phyloP scores from a whole-genome alignment of 176 grass and related monocot species.

The Avena sativa region DNA sequence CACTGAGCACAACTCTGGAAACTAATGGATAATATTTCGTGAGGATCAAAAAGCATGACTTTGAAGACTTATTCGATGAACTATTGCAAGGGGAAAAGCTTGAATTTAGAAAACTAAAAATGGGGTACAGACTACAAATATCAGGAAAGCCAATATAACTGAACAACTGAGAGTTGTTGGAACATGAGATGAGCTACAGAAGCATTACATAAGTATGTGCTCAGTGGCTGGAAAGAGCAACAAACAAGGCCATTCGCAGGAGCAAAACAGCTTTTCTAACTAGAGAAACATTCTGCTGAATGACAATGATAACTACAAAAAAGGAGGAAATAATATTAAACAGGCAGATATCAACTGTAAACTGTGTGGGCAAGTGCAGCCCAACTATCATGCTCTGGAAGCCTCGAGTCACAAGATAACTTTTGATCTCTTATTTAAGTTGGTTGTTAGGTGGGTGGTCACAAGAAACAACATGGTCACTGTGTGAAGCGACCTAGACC shows the following conservation, averaged over 20 bases:
- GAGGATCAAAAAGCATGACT: constrained; percentile 26
- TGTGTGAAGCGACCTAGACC: background rate
- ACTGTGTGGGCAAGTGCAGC: background rate
- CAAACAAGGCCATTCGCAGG: constrained; percentile 14
- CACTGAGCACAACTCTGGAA: background rate
- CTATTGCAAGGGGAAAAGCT: background rate
- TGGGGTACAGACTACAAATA: background rate
- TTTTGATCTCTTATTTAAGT: background rate
- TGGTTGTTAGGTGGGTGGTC: background rate
- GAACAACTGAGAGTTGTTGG: constrained; percentile 11
- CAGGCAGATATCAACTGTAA: no score
- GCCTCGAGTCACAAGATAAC: background rate
- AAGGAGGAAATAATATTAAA: background rate
- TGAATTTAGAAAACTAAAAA: constrained; percentile 6
- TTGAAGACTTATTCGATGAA: background rate
- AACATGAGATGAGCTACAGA: constrained; percentile 17
- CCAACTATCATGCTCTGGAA: constrained; percentile 8
- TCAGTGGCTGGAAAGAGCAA: background rate
- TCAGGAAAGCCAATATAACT: background rate
- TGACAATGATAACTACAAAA: constrained; percentile 20
- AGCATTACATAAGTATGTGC: background rate
- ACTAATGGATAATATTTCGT: constrained; percentile 7
- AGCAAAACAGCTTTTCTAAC: constrained; percentile 6
- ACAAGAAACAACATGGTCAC: constrained; percentile 3
- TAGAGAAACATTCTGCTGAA: background rate